Evolutionary conservation across 164 flowering plant species (phyloP).

Genomic region (Annona cherimola): DNA sequence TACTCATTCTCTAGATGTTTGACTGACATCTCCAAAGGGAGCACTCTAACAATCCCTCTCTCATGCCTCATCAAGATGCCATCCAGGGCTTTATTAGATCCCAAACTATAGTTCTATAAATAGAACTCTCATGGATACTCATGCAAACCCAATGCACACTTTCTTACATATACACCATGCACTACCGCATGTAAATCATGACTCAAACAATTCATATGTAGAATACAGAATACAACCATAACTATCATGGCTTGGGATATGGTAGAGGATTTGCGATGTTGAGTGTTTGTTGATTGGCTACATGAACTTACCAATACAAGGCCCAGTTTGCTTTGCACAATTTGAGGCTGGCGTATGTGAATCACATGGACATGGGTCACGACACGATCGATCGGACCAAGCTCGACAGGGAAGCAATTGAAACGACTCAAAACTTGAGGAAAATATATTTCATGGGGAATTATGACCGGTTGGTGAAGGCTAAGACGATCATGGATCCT

Average conservation of each 20-base stretch:
- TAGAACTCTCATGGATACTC: no score
- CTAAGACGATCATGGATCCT: conserved; percentile 14
- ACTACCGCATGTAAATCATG: no score
- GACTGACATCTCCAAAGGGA: no score
- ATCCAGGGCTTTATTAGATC: no score
- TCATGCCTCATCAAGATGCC: no score
- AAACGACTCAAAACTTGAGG: conserved; percentile 4
- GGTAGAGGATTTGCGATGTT: not conserved
- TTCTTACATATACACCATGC: no score
- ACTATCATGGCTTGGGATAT: conserved; percentile 7
- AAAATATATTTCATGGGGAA: conserved; percentile 10
- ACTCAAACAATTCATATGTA: no score
- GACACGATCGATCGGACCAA: conserved; percentile 2
- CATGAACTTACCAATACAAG: conserved; percentile 7
- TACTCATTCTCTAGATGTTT: no score
- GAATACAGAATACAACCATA: no score
- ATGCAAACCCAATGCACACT: no score
- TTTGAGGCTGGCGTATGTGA: conserved; percentile 13
- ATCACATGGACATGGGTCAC: conserved; percentile 10
- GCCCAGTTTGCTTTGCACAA: conserved; percentile 3
- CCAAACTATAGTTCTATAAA: no score
- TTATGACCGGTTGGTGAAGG: conserved; percentile 9
- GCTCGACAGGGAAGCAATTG: not conserved
- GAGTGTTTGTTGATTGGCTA: conserved; percentile 1
- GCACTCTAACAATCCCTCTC: no score